Conservation (phyloP, 169 alveolate species). For the Cryptosporidium viatorum region DNA sequence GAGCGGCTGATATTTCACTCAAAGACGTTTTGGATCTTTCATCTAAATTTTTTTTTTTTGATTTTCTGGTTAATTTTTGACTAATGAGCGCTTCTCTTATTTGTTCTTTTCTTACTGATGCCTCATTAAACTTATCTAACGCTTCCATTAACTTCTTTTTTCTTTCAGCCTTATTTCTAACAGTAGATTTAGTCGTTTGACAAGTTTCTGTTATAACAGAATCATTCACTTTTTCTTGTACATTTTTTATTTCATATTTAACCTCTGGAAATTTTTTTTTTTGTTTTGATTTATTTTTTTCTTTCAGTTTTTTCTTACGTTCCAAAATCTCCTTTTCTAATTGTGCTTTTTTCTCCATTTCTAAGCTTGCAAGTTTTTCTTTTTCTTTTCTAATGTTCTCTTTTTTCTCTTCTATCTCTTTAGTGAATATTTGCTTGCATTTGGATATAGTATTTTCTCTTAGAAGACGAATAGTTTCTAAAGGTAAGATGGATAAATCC, state of each 20-base stretch:
- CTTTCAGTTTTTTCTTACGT: not conserved
- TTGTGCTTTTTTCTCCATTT: not conserved
- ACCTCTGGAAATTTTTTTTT: not conserved
- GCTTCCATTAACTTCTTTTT: not conserved
- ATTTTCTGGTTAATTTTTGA: not conserved
- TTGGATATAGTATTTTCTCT: not conserved
- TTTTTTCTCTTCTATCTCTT: not conserved
- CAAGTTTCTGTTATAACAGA: not conserved
- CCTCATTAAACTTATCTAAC: not conserved
- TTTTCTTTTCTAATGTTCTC: not conserved
- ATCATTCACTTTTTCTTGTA: not conserved
- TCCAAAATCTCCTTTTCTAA: not conserved
- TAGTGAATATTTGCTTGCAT: not conserved
- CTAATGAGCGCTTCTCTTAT: not conserved
- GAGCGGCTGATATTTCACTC: not conserved
- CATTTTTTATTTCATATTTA: not conserved
- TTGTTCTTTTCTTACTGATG: not conserved
- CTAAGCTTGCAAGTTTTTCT: not conserved
- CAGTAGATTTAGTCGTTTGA: not conserved
- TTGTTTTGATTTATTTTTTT: not conserved
- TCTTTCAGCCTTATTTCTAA: slow-evolving; percentile 19
- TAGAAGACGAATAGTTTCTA: not conserved
- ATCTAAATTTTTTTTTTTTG: not conserved
- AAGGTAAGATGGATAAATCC: not conserved
- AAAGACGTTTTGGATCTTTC: not conserved